Evolutionary conservation across 225 moss, liverwort and hornwort genomes (phyloP), one percentile per base, ranked within the genome.

Genomic region (Lunularia cruciata): DNA sequence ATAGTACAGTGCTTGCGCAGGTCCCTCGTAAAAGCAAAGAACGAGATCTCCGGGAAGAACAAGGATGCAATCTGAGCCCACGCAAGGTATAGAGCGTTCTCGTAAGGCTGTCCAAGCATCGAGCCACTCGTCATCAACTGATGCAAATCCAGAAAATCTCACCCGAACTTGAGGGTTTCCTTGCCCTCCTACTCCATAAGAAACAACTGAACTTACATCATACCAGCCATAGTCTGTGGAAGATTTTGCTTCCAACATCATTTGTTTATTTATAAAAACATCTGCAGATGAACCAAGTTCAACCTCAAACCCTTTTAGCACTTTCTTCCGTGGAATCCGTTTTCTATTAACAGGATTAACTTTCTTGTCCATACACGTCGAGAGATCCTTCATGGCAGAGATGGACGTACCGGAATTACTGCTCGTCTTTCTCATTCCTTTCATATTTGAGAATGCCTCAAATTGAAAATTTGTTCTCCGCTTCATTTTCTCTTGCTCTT

Each of bases 1-100:
- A 31, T 28, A 71, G 37, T 71, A 55, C 28, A 71, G 57, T 39
- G 71, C 58, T 12, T 47, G 49, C 4, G 2, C n/a, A 0, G 2
- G 4, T 7, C 6, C 22, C 35, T 58, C 47, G 8, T 71, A 59
- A 31, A 71, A 71, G 18, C 59, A 59, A 20, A 71, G 71, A 57
- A 71, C 60, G 30, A 45, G 38, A 36, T 71, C 71, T 26, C 60
- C 71, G 16, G 45, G 59, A 30, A 71, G 47, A 14, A 71, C 45
- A 28, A 18, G 6, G 3, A 71, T 59, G 35, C 71, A 71, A 30
- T 71, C 59, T 0, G 60, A 71, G 4, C 26, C 40, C 16, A 59
- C 71, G 47, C 71, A 71, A 1, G 71, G 59, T 31, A 45, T 14
- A 33, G 71, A 71, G 13, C 43, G 59, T 42, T 30, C 43, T 1